A percentile compares a stretch with the other conserved stretches of the same genome.
Evolutionary conservation across 257 asterid species (phyloP).

Genomic region (Linderniella brevidens): DNA sequence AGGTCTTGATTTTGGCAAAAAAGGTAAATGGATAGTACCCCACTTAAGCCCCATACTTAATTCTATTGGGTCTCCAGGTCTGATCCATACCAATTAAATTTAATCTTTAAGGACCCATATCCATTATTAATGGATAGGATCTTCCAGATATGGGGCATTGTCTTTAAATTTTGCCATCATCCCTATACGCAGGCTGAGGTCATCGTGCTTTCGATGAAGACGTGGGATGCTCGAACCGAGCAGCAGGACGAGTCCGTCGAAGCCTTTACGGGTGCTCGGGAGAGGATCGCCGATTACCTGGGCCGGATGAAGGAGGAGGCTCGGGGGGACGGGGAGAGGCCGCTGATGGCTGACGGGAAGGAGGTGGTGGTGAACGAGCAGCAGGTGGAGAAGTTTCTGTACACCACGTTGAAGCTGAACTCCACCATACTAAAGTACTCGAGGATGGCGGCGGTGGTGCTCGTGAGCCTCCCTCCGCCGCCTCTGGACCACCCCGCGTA

Average conservation of each 20-base stretch:
- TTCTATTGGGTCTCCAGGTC: no score
- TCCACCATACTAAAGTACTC: constrained; percentile 69
- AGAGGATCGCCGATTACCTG: constrained; percentile 44
- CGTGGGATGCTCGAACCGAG: constrained; percentile 71
- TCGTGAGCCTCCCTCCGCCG: constrained; percentile 93
- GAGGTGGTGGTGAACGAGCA: constrained; percentile 51
- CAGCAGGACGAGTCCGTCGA: constrained; percentile 74
- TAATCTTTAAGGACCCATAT: no score
- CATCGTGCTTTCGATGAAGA: constrained; percentile 78
- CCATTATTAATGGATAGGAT: no score
- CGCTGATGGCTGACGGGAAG: constrained; percentile 69
- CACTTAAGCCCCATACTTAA: no score
- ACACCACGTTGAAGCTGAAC: constrained; percentile 74
- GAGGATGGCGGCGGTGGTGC: constrained; percentile 91
- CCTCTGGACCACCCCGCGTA: constrained; percentile 76
- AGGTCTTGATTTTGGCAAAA: no score
- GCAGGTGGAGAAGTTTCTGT: constrained; percentile 77
- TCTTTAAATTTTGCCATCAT: no score
- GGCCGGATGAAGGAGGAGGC: constrained; percentile 51
- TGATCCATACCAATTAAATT: no score
- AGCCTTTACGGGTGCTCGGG: constrained; percentile 53
- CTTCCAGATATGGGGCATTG: no score
- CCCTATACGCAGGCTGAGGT: constrained; percentile 98
- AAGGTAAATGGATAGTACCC: no score
- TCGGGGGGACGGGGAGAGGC: constrained; percentile 6